Percentiles rank a stretch among this genome's conserved stretches.
Evolutionary conservation across 2,329 filamentous ascomycete species (phyloP).

Genomic region (Torrubiella hemipterigena): DNA sequence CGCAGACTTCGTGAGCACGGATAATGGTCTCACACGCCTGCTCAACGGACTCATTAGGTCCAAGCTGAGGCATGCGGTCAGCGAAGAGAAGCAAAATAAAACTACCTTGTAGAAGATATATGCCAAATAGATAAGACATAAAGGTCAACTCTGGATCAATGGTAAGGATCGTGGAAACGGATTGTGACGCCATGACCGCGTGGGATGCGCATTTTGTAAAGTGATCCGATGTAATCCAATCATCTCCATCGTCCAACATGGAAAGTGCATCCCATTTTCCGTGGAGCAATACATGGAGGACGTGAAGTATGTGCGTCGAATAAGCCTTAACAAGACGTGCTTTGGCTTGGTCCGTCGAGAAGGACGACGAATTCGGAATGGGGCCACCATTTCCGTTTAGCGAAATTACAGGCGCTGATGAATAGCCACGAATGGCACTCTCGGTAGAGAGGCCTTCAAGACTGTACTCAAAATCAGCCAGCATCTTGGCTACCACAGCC

Average conservation of each 20-base stretch:
- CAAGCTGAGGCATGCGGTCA: conserved; percentile 34
- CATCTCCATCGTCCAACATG: conserved; percentile 34
- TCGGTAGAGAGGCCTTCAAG: conserved; percentile 18
- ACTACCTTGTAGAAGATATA: conserved; percentile 38
- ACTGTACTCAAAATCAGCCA: conserved; percentile 26
- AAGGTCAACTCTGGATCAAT: conserved; percentile 37
- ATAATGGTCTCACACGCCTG: conserved; percentile 37
- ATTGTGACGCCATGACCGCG: conserved; percentile 32
- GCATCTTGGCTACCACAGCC: conserved; percentile 20
- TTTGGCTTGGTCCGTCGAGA: conserved; percentile 15
- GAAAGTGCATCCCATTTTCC: conserved; percentile 37
- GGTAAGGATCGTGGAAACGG: conserved; percentile 30
- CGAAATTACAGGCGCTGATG: conserved; percentile 3
- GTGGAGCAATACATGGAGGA: conserved; percentile 33
- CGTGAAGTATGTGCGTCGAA: conserved; percentile 33
- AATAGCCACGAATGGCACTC: conserved; percentile 5
- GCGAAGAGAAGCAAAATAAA: conserved; percentile 36
- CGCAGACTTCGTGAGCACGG: conserved; percentile 36
- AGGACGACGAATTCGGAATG: conserved; percentile 3
- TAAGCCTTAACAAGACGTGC: conserved; percentile 31
- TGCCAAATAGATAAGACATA: conserved; percentile 40
- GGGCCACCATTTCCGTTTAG: conserved; percentile 7
- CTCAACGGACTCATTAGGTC: conserved; percentile 30
- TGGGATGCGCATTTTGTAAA: conserved; percentile 34
- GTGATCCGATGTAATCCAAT: conserved; percentile 32